These are phyloP conservation scores for Botrytis cinerea DNA, from an alignment of 2,329 filamentous ascomycete genomes.

Conservation along the genomic window DNA sequence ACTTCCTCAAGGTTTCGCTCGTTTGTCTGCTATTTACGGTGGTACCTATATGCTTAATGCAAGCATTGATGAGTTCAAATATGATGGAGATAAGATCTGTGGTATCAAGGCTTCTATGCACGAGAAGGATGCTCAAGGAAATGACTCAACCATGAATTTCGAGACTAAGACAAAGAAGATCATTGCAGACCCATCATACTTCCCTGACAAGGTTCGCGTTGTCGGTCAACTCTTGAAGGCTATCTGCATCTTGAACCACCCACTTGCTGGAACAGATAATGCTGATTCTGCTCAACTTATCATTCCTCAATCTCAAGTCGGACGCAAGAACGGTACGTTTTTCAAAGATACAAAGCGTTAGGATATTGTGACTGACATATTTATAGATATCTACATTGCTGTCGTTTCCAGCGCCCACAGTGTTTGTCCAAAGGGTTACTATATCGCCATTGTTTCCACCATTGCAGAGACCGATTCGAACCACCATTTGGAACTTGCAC, in stretches of 20 bases:
- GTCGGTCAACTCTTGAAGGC: slow-evolving; percentile 91
- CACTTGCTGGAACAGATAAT: slow-evolving; percentile 84
- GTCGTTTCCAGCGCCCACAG: slow-evolving; percentile 95
- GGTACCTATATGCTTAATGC: slow-evolving; percentile 99
- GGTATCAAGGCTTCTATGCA: slow-evolving; percentile 98
- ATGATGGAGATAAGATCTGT: slow-evolving; percentile 80
- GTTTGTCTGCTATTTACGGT: slow-evolving; percentile 96
- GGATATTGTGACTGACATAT: background rate
- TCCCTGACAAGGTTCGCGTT: slow-evolving; percentile 83
- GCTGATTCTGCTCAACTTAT: slow-evolving; percentile 92
- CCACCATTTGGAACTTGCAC: slow-evolving; percentile 92
- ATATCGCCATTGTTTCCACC: slow-evolving; percentile 96
- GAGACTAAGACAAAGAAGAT: slow-evolving; percentile 96
- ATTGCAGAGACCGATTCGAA: slow-evolving; percentile 91
- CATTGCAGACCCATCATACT: slow-evolving; percentile 95
- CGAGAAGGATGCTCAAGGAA: slow-evolving; percentile 64
- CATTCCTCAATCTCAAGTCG: slow-evolving; percentile 96
- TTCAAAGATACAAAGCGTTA: slow-evolving; percentile 48
- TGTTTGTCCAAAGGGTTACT: slow-evolving; percentile 98
- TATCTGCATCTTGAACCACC: slow-evolving; percentile 97
- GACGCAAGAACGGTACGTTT: slow-evolving; percentile 73
- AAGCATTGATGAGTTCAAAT: slow-evolving; percentile 83
- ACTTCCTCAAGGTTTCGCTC: slow-evolving; percentile 95
- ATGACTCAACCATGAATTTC: slow-evolving; percentile 79
- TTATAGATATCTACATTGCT: slow-evolving; percentile 88